Base-by-base conservation (phyloP, 2,329 filamentous ascomycete genomes). In the Phialophora macrospora region DNA sequence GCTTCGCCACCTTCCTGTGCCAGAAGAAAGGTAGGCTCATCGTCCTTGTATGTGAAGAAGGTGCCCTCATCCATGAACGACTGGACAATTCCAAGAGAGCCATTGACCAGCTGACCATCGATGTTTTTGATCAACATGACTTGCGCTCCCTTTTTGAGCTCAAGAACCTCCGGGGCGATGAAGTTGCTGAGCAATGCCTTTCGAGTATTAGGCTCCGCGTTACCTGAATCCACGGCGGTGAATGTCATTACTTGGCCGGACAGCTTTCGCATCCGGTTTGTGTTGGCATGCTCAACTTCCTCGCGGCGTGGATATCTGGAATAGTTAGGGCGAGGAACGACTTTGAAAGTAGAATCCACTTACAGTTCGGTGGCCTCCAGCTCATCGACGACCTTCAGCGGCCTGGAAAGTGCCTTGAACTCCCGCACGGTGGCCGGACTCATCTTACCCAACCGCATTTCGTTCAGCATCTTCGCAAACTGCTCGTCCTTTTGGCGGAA, bases 81-180 rank as follows among this genome's bases (percentile, higher is more conserved):
- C 12, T 89, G 84, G 4, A 99, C 90, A 67, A 90, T 93, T 26
- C 95, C 95, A 9, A 99, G 83, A 0, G 94, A 96, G 4, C 95
- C 95, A 74, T 99, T 99, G 71, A 98, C 95, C 0, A 99, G 84
- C 0, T 87, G 89, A 46, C 97, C 92, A 74, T 99, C 95, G 80
- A 98, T 89, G 73, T 99, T 99, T 78, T 99, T 99, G 83, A 99
- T 97, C n/a, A 99, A 82, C 95, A 99, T 99, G 52, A 99, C 96
- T 75, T 99, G 96, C 0, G 95, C 92, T 9, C 93, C 92, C 68
- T 95, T 89, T 77, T 97, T 98, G 32, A 99, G 80, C 38, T 90
- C 87, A 22, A 99, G 86, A 0, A 79, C 75, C 72, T 90, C 89
- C 0, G 95, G 93, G 0, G 95, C 93, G 91, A 99, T 97, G 87